Evolutionary conservation across 345 rosid genomes (phyloP).

Genomic region (Citrus trifoliata): DNA sequence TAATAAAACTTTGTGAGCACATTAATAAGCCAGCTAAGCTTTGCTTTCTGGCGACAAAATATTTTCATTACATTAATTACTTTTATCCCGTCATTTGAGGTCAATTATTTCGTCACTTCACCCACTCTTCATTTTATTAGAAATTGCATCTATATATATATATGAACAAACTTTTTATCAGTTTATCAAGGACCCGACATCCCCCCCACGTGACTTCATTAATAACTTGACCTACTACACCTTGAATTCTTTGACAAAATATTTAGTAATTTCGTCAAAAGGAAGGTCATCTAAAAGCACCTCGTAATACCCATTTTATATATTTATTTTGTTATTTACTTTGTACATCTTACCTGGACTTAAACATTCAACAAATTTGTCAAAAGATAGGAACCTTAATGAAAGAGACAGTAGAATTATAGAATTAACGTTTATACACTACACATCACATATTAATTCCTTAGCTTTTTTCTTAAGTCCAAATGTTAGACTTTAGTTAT

Average conservation of each 20-base stretch:
- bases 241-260: conserved; percentile 24
- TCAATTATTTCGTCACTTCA: background rate
- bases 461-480: background rate
- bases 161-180: background rate
- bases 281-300: conserved; percentile 10
- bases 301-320: background rate
- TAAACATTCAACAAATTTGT: background rate
- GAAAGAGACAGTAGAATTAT: conserved; percentile 21
- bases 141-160: background rate
- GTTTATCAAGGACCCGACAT: conserved; percentile 3
- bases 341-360: conserved; percentile 24
- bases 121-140: background rate
- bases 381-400: background rate
- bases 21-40: too few relatives aligned
- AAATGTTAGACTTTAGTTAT: conserved; percentile 1
- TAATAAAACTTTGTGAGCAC: too few relatives aligned
- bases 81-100: too few relatives aligned
- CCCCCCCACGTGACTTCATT: conserved; percentile 22
- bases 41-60: too few relatives aligned
- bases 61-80: background rate
- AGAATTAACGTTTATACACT: too few relatives aligned
- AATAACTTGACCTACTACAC: conserved; percentile 22
- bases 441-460: background rate
- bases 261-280: conserved; percentile 25
- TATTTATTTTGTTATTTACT: background rate